Base-by-base conservation (phyloP, 768 basidiomycete species). In the Galerina sulciceps region DNA sequence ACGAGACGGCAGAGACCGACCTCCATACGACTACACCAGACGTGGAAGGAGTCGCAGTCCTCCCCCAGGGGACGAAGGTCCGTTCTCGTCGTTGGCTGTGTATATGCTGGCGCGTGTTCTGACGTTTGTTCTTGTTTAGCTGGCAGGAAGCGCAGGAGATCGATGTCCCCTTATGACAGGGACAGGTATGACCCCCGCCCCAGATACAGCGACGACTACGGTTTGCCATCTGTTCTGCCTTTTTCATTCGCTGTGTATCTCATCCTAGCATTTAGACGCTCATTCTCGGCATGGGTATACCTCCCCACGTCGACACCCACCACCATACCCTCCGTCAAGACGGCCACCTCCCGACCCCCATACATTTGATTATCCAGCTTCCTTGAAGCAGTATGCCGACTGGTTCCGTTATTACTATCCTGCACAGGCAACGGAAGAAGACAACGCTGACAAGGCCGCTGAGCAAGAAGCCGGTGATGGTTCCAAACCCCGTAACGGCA, bases 401-500 rank as follows among this genome's bases (percentile, higher is more conserved):
- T 94, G 93, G 93, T 94, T 93, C 72, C 85, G 93, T 36, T 89
- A 81, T 68, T 85, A 75, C 61, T 88, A 84, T 66, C 88, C 91
- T 6, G 84, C 88, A 61, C 85, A 90, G 69, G 92, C 91, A 14
- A 79, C 80, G 6, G 90, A 93, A 60, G 93, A 94, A 74, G 93
- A 95, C 67, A 87, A 80, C 50, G 85, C 87, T 46, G 92, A 93
- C 77, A 92, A 92, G 67, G 89, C 86, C 49, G 90, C 91, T 13
- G 91, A 93, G 65, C 87, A 88, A 70, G 89, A 91, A 70, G 90
- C 91, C 8, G 90, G 86, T 15, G 88, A 93, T 67, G 91, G 90
- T 37, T 81, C 87, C 23, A 92, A 91, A 71, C 91, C 92, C 42
- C 86, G 91, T 41, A 91, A 91, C 62, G 91, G 91, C 53, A 93